Evolutionary conservation across 2,329 filamentous ascomycete species (phyloP).

Genomic region (Lasiodiplodia hormozganensis): DNA sequence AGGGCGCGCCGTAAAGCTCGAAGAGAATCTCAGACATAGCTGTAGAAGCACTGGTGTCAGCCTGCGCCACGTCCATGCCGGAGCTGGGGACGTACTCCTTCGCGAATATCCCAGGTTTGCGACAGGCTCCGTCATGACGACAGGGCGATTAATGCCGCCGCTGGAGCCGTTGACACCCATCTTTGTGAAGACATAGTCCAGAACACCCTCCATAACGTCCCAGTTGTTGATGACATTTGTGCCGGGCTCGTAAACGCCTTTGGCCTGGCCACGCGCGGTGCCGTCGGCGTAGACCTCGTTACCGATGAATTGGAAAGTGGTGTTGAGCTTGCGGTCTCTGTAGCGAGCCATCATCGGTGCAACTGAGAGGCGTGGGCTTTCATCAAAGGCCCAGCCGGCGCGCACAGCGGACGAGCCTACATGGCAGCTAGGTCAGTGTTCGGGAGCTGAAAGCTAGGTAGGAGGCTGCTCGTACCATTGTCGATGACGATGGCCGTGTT

Average conservation of each 20-base stretch:
- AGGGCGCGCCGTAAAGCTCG: slow-evolving; percentile 91
- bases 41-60: slow-evolving; percentile 51
- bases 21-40: slow-evolving; percentile 98
- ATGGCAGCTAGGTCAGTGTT: slow-evolving; percentile 27
- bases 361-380: slow-evolving; percentile 77
- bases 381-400: slow-evolving; percentile 95
- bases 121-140: slow-evolving; percentile 95
- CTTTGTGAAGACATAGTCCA: slow-evolving; percentile 96
- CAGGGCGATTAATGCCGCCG: slow-evolving; percentile 79
- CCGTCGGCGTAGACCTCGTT: slow-evolving; percentile 94
- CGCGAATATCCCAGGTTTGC: slow-evolving; percentile 89
- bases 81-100: slow-evolving; percentile 69
- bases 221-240: slow-evolving; percentile 94
- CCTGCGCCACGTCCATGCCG: background rate
- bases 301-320: slow-evolving; percentile 91
- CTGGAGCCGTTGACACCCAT: slow-evolving; percentile 80
- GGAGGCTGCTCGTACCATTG: slow-evolving; percentile 71
- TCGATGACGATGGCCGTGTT: slow-evolving; percentile 91
- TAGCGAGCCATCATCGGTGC: slow-evolving; percentile 95
- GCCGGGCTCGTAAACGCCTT: slow-evolving; percentile 88
- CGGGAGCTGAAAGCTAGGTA: background rate
- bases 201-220: slow-evolving; percentile 93
- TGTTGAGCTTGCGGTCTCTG: slow-evolving; percentile 89
- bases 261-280: slow-evolving; percentile 86
- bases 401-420: slow-evolving; percentile 86